phyloP scores from a whole-genome alignment of 2,329 filamentous ascomycete species.

The Alternaria gansuensis region DNA sequence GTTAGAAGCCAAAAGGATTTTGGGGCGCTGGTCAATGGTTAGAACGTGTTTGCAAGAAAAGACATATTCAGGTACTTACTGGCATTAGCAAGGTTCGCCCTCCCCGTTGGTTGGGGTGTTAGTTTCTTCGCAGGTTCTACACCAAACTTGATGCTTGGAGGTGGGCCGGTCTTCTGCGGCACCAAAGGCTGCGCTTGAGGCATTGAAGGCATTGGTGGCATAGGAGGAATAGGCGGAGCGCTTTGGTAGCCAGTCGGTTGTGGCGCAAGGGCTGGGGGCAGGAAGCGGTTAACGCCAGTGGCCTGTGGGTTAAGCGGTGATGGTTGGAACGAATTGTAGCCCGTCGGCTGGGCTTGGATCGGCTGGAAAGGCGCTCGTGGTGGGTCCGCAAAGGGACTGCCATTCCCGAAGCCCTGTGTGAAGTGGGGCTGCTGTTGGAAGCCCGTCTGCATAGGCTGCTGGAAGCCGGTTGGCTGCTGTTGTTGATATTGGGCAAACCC shows the following conservation, averaged over 20 bases:
- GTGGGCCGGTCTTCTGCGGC: conserved; percentile 83
- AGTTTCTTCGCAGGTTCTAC: conserved; percentile 78
- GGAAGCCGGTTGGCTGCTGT: conserved; percentile 54
- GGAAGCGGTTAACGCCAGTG: conserved; percentile 62
- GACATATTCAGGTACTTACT: conserved; percentile 74
- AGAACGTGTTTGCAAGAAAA: conserved; percentile 2
- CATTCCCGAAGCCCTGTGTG: conserved; percentile 57
- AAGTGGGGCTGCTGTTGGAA: conserved; percentile 49
- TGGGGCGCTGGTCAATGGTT: conserved; percentile 65
- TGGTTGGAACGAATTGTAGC: conserved; percentile 49
- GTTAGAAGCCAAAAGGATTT: conserved; percentile 75
- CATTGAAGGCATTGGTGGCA: conserved; percentile 64
- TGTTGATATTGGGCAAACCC: conserved; percentile 55
- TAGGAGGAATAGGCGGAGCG: conserved; percentile 66
- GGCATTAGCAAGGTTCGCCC: conserved; percentile 91
- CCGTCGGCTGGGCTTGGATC: conserved; percentile 52
- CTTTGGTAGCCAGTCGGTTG: conserved; percentile 65
- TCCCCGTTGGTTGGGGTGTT: conserved; percentile 84
- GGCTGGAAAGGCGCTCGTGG: conserved; percentile 58
- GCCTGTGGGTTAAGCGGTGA: conserved; percentile 60
- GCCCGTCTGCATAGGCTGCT: conserved; percentile 60
- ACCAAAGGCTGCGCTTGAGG: conserved; percentile 70
- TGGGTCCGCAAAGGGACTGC: conserved; percentile 64
- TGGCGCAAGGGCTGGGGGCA: conserved; percentile 61
- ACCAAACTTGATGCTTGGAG: conserved; percentile 89